Evolutionary conservation across 2,329 filamentous ascomycete species (phyloP).

Genomic region (Magnaporthiopsis poae): DNA sequence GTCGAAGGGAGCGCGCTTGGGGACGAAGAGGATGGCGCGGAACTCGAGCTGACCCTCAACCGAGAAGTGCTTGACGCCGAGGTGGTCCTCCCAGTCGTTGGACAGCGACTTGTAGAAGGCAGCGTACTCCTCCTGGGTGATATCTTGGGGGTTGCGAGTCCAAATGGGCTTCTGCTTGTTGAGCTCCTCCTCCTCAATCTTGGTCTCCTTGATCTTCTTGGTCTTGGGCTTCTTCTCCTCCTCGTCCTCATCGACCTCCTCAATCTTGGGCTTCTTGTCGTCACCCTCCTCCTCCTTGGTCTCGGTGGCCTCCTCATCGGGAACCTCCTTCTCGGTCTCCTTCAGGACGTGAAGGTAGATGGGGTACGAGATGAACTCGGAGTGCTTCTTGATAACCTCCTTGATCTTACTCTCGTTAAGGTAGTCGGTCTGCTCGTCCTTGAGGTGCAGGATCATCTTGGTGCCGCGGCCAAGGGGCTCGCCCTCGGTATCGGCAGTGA

Average conservation of each 20-base stretch:
- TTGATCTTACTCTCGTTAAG: slow-evolving; percentile 98
- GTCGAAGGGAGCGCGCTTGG: slow-evolving; percentile 98
- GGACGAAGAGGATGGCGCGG: slow-evolving; percentile 98
- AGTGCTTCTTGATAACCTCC: slow-evolving; percentile 99
- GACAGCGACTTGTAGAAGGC: slow-evolving; percentile 99
- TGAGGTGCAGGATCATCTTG: slow-evolving; percentile 96
- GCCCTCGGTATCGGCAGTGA: slow-evolving; percentile 80
- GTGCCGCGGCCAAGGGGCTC: slow-evolving; percentile 87
- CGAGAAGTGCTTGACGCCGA: slow-evolving; percentile 99
- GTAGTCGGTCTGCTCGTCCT: slow-evolving; percentile 98
- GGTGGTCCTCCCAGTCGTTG: slow-evolving; percentile 99
- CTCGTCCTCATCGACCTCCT: slow-evolving; percentile 79
- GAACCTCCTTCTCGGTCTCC: slow-evolving; percentile 98
- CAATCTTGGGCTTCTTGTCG: slow-evolving; percentile 91
- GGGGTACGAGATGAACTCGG: slow-evolving; percentile 99
- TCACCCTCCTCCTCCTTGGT: slow-evolving; percentile 65
- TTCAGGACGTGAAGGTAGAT: slow-evolving; percentile 99
- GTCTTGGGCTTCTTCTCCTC: slow-evolving; percentile 93
- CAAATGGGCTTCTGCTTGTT: slow-evolving; percentile 99
- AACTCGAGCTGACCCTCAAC: slow-evolving; percentile 99
- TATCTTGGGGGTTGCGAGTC: slow-evolving; percentile 95
- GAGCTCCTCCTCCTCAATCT: slow-evolving; percentile 97
- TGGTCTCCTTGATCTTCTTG: slow-evolving; percentile 98
- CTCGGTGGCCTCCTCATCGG: slow-evolving; percentile 76
- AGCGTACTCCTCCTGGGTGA: slow-evolving; percentile 91